These are phyloP conservation scores for Phaseolus lunatus DNA, from an alignment of 306 rosid genomes.

Conservation along the genomic window DNA sequence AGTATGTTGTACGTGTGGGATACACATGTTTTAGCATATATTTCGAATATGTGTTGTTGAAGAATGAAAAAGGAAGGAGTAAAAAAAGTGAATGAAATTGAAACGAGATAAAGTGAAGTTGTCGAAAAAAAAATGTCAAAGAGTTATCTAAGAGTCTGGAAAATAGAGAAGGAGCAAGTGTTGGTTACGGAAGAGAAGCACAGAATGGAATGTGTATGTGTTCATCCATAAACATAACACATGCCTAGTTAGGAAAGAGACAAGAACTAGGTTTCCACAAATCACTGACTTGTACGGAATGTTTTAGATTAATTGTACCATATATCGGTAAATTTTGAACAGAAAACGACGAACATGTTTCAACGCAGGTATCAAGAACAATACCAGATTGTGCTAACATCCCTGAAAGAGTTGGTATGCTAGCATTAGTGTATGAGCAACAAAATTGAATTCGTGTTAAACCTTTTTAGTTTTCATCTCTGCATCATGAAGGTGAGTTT, in stretches of 20 bases:
- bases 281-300: conserved; percentile 17
- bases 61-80: neutral
- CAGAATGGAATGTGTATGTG: conserved; percentile 9
- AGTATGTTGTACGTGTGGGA: too few relatives aligned
- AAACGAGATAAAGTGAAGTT: neutral
- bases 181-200: neutral
- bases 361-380: too few relatives aligned
- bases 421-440: neutral
- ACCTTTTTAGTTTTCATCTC: neutral
- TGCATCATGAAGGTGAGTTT: neutral
- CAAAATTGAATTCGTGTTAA: neutral
- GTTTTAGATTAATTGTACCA: neutral
- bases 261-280: conserved; percentile 18
- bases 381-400: neutral
- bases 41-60: too few relatives aligned
- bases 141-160: neutral
- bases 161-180: neutral
- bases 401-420: neutral
- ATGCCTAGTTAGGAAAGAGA: neutral
- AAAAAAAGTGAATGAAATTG: neutral
- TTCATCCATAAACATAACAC: neutral
- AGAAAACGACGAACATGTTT: neutral
- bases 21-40: too few relatives aligned
- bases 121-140: neutral
- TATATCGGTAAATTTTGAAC: neutral